These are phyloP conservation scores for Rhizopus arrhizus DNA, from an alignment of 371 early-diverging fungal species.

Conservation along the genomic window DNA sequence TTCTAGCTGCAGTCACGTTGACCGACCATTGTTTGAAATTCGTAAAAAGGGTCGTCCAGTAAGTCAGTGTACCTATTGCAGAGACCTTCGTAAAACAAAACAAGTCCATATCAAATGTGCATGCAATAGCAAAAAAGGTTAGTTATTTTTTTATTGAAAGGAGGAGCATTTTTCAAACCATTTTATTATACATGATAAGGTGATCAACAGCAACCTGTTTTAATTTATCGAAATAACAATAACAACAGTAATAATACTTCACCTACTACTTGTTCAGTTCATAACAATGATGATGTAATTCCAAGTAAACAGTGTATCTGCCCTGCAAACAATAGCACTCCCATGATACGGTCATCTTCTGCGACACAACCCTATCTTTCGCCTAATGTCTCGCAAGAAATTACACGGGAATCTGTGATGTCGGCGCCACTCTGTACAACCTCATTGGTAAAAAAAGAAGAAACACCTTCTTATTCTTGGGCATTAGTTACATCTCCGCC, in stretches of 20 bases:
- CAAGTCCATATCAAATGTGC: slow-evolving; percentile 77
- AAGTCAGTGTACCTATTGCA: slow-evolving; percentile 78
- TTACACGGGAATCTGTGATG: slow-evolving; percentile 19
- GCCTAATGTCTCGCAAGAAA: slow-evolving; percentile 9
- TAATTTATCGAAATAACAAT: slow-evolving; percentile 13
- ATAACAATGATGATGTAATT: slow-evolving; percentile 11
- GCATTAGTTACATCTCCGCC: slow-evolving; percentile 33
- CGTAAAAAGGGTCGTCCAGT: slow-evolving; percentile 80
- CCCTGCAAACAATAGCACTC: slow-evolving; percentile 4
- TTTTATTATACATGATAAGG: not conserved
- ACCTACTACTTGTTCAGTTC: slow-evolving; percentile 8
- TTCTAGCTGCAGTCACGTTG: slow-evolving; percentile 62
- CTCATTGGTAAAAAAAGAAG: not conserved
- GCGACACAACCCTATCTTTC: slow-evolving; percentile 8
- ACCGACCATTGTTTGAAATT: slow-evolving; percentile 71
- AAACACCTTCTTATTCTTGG: slow-evolving; percentile 23
- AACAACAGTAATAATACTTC: slow-evolving; percentile 2
- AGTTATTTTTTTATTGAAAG: slow-evolving; percentile 19
- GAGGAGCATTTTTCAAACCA: slow-evolving; percentile 5
- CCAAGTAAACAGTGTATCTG: slow-evolving; percentile 29
- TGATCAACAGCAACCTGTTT: slow-evolving; percentile 17
- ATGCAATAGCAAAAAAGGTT: slow-evolving; percentile 55
- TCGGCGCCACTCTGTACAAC: slow-evolving; percentile 22
- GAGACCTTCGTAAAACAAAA: slow-evolving; percentile 73
- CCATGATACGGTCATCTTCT: slow-evolving; percentile 11